Evolutionary conservation across 176 grass and related monocot genomes (phyloP).

Genomic region (Dactylis glomerata): DNA sequence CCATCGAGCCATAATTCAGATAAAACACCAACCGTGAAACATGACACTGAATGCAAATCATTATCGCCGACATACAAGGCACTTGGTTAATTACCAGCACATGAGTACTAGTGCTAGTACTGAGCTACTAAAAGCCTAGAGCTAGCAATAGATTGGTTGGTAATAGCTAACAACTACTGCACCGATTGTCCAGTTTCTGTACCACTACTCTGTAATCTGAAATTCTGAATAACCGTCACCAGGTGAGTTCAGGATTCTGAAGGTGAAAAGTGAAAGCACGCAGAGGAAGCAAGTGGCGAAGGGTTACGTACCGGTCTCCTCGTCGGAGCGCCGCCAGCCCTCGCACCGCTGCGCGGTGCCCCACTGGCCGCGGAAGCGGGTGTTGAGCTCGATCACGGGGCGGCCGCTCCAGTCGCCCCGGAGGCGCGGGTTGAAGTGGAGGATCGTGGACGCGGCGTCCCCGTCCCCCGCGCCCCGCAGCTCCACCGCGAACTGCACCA

Average conservation of each 20-base stretch:
- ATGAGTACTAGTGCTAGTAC: not conserved
- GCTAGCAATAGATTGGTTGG: not conserved
- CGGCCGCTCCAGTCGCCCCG: conserved; percentile 73
- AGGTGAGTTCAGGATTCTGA: not conserved
- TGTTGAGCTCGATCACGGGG: conserved; percentile 87
- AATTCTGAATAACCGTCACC: no score
- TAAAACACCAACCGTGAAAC: conserved; percentile 17
- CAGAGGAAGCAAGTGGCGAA: not conserved
- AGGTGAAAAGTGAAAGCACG: not conserved
- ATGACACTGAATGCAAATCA: conserved; percentile 32
- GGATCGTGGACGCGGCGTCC: conserved; percentile 57
- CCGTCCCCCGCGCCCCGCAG: conserved; percentile 56
- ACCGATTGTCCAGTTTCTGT: not conserved
- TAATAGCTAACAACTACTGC: not conserved
- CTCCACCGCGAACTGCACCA: conserved; percentile 77
- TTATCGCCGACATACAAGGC: not conserved
- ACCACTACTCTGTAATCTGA: no score
- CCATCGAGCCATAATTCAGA: conserved; percentile 4
- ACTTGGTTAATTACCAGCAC: conserved; percentile 13
- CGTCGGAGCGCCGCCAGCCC: conserved; percentile 41
- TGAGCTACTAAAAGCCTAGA: not conserved
- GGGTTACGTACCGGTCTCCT: conserved; percentile 62
- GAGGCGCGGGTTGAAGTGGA: conserved; percentile 86
- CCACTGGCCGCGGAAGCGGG: conserved; percentile 84
- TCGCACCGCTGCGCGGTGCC: conserved; percentile 77